Base-by-base conservation (phyloP, 768 basidiomycete genomes). In the Hemileccinum rubropunctum region DNA sequence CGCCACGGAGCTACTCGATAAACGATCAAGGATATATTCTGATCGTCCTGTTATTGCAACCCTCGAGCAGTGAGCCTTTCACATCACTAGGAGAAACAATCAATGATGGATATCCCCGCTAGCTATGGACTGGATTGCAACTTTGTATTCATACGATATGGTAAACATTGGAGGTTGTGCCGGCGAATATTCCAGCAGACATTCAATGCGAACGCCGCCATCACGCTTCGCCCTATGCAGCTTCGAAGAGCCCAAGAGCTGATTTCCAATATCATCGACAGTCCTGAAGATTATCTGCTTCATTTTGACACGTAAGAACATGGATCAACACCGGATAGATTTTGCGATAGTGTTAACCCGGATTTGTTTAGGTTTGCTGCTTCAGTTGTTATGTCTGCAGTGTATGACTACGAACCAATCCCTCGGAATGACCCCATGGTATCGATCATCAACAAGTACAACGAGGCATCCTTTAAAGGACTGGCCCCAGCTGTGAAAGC, bases 281-380 rank as follows among this genome's bases (percentile, higher is more conserved):
- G 37, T 41, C 41, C 48, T 13, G 10, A 43, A 10, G 27, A 37
- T 2, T 42, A 43, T 21, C 48, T 10, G 4, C 28, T 18, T 8
- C 48, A 49, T 33, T 49, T 48, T 35, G 3, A 39, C 4, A 56
- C 47, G 38, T 56, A 37, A 47, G 50, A 9, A 4, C 14, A 15
- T 26, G 12, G 21, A 18, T 23, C 23, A 23, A 23, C 3, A 6
- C 6, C 3, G n/a, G 6, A 23, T 23, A 23, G 23, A 23, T 23
- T 18, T 39, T 26, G 32, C 9, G 27, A 33, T 9, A n/a, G n/a
- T n/a, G n/a, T n/a, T n/a, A 3, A 5, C 13, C 21, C 4, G 17
- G 13, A 2, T 12, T 23, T 4, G n/a, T 6, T 28, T 17, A 71
- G 73, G 34, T 55, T 63, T 34, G 53, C 72, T 11, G 63, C 57